These are phyloP conservation scores for Macrotyloma uniflorum DNA, from an alignment of 306 rosid species.

Conservation along the genomic window DNA sequence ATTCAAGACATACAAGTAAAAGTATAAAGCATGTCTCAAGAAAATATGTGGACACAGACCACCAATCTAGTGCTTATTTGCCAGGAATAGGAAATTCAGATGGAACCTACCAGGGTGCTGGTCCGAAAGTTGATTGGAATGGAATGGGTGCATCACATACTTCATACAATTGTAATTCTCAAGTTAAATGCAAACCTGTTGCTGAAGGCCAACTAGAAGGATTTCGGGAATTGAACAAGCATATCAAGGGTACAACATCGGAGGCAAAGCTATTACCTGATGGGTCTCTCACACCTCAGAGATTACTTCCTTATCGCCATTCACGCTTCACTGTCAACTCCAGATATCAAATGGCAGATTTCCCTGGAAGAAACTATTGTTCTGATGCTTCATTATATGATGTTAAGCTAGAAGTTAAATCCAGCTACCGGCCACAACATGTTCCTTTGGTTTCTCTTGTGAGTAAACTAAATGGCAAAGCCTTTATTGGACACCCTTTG, in stretches of 20 bases:
- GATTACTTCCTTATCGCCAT: constrained; percentile 84
- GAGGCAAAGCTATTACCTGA: constrained; percentile 59
- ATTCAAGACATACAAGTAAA: constrained; percentile 68
- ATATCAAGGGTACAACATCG: constrained; percentile 39
- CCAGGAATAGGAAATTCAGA: constrained; percentile 50
- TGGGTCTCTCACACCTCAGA: constrained; percentile 58
- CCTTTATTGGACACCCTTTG: constrained; percentile 92
- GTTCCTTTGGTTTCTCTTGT: constrained; percentile 91
- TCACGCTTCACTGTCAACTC: constrained; percentile 76
- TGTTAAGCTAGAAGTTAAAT: constrained; percentile 73
- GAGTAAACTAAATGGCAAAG: constrained; percentile 87
- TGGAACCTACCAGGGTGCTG: constrained; percentile 51
- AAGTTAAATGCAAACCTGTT: constrained; percentile 51
- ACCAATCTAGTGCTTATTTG: constrained; percentile 49
- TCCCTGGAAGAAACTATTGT: constrained; percentile 51
- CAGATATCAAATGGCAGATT: constrained; percentile 66
- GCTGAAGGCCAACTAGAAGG: constrained; percentile 58
- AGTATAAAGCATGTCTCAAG: constrained; percentile 60
- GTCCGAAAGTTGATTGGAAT: constrained; percentile 57
- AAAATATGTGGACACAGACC: constrained; percentile 56
- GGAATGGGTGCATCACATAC: constrained; percentile 41
- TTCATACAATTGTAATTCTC: constrained; percentile 46
- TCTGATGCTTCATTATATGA: constrained; percentile 63
- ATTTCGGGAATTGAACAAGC: constrained; percentile 48
- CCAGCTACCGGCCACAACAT: constrained; percentile 78